Evolutionary conservation across 2,329 filamentous ascomycete species (phyloP), one percentile per base, ranked within the genome.

Genomic region (Xylaria sp.): DNA sequence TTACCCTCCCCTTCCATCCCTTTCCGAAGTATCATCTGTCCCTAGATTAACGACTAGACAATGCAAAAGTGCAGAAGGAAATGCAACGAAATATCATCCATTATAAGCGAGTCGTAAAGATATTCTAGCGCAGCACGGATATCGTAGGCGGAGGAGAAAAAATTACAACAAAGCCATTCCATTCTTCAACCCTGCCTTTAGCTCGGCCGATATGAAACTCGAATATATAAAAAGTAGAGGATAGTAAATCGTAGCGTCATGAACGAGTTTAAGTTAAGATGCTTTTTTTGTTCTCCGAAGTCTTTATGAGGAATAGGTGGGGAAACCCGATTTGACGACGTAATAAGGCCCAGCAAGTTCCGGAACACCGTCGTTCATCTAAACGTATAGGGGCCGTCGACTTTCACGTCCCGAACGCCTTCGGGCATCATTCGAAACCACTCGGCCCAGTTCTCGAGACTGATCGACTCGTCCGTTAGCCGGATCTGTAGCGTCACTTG

Each of bases 341-440:
- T 66, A 50, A 35, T 55, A 63, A 35, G 44, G 32, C 60, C 60
- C 21, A 53, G 59, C 51, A 58, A 23, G 27, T 35, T 66, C 64
- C 60, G 40, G 18, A 23, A 57, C 54, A 53, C 44, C 21, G 59
- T 65, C 42, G 64, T 75, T 81, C 76, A 82, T 73, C 81, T 78
- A 73, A 81, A 81, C 74, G 80, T 79, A 75, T 79, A 86, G 23
- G 85, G 84, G 2, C 84, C 84, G 27, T 88, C 86, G 51, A 88
- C 82, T 76, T 84, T 86, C 64, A 88, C 81, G 66, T 88, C 86
- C 72, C 80, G 84, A 71, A 88, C 83, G 8, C 85, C 84, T 65
- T 87, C 85, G 1, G 87, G 87, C 82, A 89, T 86, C 74, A 86
- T 79, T 25, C 87, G 84, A 70, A 89, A 77, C 86, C 87, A 89